Evolutionary conservation across 768 basidiomycete species (phyloP).

Genomic region (Lactifluus pinguis): DNA sequence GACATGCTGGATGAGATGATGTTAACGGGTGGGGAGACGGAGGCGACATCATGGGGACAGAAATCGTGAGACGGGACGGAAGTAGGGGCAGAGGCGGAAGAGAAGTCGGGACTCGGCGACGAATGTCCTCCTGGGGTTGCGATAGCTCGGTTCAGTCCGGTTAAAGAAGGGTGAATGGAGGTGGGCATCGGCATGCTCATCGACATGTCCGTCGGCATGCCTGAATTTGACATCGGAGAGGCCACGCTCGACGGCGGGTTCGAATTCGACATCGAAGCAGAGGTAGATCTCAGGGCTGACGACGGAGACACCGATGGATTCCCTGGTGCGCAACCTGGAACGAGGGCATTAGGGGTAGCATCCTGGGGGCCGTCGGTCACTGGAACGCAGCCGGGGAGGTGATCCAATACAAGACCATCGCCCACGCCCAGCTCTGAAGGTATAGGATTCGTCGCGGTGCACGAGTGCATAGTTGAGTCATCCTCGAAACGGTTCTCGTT

Average conservation of each 20-base stretch:
- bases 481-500: background rate
- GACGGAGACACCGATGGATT: background rate
- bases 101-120: no score
- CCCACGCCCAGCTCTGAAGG: background rate
- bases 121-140: background rate
- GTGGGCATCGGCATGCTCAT: background rate
- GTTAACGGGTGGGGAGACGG: background rate
- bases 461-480: background rate
- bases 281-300: background rate
- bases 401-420: background rate
- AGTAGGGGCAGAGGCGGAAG: no score
- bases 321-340: background rate
- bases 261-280: background rate
- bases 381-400: conserved; percentile 12
- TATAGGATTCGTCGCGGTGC: background rate
- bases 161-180: background rate
- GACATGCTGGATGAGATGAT: background rate
- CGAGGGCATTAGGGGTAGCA: background rate
- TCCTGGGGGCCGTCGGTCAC: background rate
- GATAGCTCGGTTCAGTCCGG: background rate
- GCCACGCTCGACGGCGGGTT: background rate
- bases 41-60: no score
- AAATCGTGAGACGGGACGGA: no score
- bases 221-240: no score
- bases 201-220: no score